Evolutionary conservation across 1,139 yeast genomes (phyloP), one percentile per base, ranked within the genome.

Genomic region (Suhomyces ambrosiae): DNA sequence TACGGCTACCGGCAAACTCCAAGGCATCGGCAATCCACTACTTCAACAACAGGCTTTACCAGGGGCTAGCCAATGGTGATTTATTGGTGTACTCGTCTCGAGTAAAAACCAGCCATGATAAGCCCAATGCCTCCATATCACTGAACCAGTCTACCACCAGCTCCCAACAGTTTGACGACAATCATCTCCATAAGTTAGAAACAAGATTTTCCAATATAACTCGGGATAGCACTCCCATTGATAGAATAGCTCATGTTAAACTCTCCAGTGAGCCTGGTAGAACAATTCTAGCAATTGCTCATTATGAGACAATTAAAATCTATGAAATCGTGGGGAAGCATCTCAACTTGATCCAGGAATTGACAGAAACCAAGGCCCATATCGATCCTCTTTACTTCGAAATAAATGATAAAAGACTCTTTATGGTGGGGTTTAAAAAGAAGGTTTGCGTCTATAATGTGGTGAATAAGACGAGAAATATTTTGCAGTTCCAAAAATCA

Each of bases 51-150:
- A 52, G 50, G 28, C 40, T 68, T 7, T 68, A 56, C 40, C 56
- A 66, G 14, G 76, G 76, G 2, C 54, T 61, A 19, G 38, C 52
- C 38, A 64, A 65, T 47, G 76, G 76, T 2, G 71, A 65, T 45
- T 45, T 71, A 11, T 40, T 54, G 17, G 52, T 65, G 13, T 64
- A 56, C 39, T 38, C 41, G 16, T 17, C 27, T 7, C 23, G 30
- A 10, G 7, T 15, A 5, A 24, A 12, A 24, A 12, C 27, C n/a
- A 7, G 9, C 5, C 4, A n/a, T 5, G 27, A 24, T 11, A n/a
- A n/a, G 12, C 12, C 27, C 7, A 12, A 24, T 5, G n/a, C 14
- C 6, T 23, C 24, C 5, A 10, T 23, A 23, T 7, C 11, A 6
- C 24, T 23, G 24, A 10, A 10, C 9, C 24, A 12, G n/a, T 23